phyloP scores from a whole-genome alignment of 768 basidiomycete species.

The Cystobasidium onofrii region DNA sequence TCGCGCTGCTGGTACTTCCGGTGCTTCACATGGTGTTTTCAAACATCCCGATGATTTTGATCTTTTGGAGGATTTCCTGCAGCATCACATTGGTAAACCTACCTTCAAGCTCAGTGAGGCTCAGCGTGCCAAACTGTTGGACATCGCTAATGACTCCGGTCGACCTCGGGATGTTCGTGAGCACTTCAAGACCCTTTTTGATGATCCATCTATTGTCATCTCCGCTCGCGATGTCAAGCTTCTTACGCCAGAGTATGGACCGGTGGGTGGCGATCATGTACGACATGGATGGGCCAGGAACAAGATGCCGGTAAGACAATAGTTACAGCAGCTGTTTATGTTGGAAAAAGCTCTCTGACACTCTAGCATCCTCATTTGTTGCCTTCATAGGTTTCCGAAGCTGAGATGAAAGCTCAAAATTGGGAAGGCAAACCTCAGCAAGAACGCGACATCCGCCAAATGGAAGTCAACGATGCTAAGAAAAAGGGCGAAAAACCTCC shows the following conservation, averaged over 20 bases:
- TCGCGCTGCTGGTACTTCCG: background rate
- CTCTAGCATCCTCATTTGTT: no score
- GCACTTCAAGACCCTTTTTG: background rate
- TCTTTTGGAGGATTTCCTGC: background rate
- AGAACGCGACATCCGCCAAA: no score
- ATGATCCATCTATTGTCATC: background rate
- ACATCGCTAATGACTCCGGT: background rate
- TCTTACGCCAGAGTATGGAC: background rate
- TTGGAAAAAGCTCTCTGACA: no score
- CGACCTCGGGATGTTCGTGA: background rate
- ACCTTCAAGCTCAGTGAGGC: background rate
- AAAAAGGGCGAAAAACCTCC: no score
- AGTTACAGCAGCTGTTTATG: no score
- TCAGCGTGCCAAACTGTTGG: background rate
- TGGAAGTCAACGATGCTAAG: no score
- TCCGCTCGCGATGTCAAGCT: background rate
- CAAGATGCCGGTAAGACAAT: background rate
- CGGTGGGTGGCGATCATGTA: background rate
- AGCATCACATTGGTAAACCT: background rate
- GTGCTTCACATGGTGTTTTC: background rate
- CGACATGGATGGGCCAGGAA: background rate
- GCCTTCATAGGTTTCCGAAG: background rate
- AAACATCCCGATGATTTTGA: slow-evolving; percentile 7
- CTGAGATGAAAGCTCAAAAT: background rate
- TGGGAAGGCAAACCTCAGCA: background rate